These are phyloP conservation scores for Pyrus bretschneideri DNA, from an alignment of 306 rosid genomes.

Conservation along the genomic window DNA sequence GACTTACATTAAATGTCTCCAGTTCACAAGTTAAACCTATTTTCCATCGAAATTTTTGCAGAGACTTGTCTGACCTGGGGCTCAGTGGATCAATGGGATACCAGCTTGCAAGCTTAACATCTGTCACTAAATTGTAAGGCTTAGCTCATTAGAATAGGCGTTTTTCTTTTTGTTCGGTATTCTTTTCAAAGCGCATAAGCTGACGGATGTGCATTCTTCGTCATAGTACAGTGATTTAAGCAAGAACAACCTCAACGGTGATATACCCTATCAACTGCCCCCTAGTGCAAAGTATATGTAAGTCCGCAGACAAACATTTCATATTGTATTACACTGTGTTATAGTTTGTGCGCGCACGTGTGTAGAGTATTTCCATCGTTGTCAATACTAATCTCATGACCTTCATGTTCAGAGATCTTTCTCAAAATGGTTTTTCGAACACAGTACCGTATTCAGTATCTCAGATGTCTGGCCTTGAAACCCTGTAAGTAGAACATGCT, in stretches of 20 bases:
- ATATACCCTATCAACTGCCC: slow-evolving; percentile 88
- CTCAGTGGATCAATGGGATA: slow-evolving; percentile 77
- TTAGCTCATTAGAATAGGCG: slow-evolving; percentile 18
- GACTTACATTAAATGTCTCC: not conserved
- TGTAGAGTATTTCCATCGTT: not conserved
- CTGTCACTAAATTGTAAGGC: slow-evolving; percentile 77
- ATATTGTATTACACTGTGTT: no score
- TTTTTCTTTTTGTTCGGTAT: not conserved
- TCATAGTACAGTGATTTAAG: slow-evolving; percentile 92
- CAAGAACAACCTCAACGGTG: slow-evolving; percentile 69
- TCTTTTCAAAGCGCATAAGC: slow-evolving; percentile 14
- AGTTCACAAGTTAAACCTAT: not conserved
- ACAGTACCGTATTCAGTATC: slow-evolving; percentile 66
- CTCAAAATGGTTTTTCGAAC: slow-evolving; percentile 58
- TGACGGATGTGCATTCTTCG: slow-evolving; percentile 40
- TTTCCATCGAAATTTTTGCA: slow-evolving; percentile 25
- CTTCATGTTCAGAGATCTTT: slow-evolving; percentile 63
- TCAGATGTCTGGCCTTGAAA: slow-evolving; percentile 53
- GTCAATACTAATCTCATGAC: slow-evolving; percentile 13
- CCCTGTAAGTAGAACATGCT: slow-evolving; percentile 43
- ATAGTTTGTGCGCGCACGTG: not conserved
- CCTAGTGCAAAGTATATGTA: slow-evolving; percentile 67
- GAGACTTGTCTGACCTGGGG: slow-evolving; percentile 53
- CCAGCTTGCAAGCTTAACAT: slow-evolving; percentile 64
- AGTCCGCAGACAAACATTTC: slow-evolving; percentile 21